Evolutionary conservation across 441 rosid genomes (phyloP).

Genomic region (Euphorbia schlechtendalii): DNA sequence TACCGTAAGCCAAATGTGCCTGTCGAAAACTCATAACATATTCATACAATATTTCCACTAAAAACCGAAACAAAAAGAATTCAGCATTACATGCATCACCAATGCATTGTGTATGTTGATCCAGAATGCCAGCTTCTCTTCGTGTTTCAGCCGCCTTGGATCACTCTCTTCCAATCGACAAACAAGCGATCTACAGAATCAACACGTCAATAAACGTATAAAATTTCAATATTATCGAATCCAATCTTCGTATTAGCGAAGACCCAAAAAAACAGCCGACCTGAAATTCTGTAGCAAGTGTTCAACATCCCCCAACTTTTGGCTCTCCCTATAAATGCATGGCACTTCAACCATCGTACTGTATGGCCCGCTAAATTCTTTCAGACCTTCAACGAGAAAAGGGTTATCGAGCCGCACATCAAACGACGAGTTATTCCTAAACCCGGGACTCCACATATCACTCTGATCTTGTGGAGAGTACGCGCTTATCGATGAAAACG

Average conservation of each 20-base stretch:
- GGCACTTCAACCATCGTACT: slow-evolving; percentile 79
- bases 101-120: slow-evolving; percentile 84
- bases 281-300: slow-evolving; percentile 69
- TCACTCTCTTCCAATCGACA: slow-evolving; percentile 65
- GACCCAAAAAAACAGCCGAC: slow-evolving; percentile 34
- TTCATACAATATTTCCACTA: slow-evolving; percentile 8
- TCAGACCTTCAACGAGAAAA: slow-evolving; percentile 70
- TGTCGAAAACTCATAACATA: slow-evolving; percentile 20
- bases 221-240: neutral
- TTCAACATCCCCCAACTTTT: slow-evolving; percentile 69
- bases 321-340: slow-evolving; percentile 68
- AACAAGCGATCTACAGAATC: slow-evolving; percentile 60
- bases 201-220: neutral
- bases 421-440: slow-evolving; percentile 67
- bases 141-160: slow-evolving; percentile 68
- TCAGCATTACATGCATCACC: slow-evolving; percentile 94
- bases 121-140: too few species aligned
- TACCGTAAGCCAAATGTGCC: slow-evolving; percentile 90
- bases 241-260: neutral
- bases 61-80: slow-evolving; percentile 2
- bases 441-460: slow-evolving; percentile 82
- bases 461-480: slow-evolving; percentile 69
- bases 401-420: slow-evolving; percentile 76
- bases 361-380: slow-evolving; percentile 89
- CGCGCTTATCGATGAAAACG: slow-evolving; percentile 54